Evolutionary conservation across 768 basidiomycete genomes (phyloP).

Genomic region (Agrocybe pediades): DNA sequence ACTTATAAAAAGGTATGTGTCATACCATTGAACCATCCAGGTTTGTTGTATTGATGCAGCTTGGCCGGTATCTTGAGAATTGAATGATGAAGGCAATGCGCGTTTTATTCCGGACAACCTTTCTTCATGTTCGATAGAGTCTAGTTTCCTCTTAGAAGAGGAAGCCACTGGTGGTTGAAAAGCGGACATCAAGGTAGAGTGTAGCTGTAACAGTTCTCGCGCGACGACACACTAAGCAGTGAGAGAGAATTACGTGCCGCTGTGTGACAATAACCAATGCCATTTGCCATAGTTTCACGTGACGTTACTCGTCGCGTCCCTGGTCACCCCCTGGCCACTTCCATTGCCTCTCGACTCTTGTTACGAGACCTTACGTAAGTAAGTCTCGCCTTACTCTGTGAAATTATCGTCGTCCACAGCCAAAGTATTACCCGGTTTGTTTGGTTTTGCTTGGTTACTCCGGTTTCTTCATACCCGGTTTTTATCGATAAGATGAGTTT

Average conservation of each 20-base stretch:
- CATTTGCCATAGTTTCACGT: neutral
- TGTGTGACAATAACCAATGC: neutral
- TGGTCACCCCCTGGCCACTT: neutral
- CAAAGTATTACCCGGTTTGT: too few species aligned
- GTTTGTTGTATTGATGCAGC: conserved; percentile 3
- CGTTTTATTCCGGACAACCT: conserved; percentile 31
- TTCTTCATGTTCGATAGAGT: conserved; percentile 18
- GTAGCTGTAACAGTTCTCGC: neutral
- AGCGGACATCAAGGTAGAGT: conserved; percentile 20
- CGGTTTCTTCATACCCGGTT: too few species aligned
- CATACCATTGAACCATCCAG: conserved; percentile 83
- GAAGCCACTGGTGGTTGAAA: conserved; percentile 24
- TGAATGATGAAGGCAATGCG: conserved; percentile 22
- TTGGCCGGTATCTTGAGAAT: neutral
- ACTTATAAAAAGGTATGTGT: neutral
- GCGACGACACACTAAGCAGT: neutral
- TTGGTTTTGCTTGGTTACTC: too few species aligned
- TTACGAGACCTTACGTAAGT: too few species aligned
- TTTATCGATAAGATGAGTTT: too few species aligned
- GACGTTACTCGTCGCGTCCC: conserved; percentile 1
- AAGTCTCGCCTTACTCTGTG: too few species aligned
- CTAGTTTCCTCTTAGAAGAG: conserved; percentile 34
- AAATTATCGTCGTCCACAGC: too few species aligned
- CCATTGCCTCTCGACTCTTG: too few species aligned
- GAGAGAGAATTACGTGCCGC: neutral